Evolutionary conservation across 2,329 filamentous ascomycete genomes (phyloP).

Genomic region (Fusarium hainanense): DNA sequence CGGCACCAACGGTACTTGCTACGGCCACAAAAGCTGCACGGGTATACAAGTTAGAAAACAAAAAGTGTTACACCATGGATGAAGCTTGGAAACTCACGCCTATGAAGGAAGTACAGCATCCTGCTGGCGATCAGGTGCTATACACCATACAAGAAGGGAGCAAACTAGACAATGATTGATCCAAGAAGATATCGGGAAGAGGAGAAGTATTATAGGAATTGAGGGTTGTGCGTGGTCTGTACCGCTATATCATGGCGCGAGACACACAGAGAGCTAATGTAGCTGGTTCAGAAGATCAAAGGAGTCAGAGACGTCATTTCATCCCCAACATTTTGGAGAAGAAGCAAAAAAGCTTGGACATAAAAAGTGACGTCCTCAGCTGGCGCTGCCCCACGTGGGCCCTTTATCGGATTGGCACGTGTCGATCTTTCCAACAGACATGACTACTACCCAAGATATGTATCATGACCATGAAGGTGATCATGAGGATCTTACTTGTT

Average conservation of each 20-base stretch:
- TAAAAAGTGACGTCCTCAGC: conserved; percentile 31
- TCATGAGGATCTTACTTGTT: conserved; percentile 19
- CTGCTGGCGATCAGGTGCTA: conserved; percentile 7
- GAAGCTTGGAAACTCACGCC: conserved; percentile 29
- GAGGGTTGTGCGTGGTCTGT: conserved; percentile 6
- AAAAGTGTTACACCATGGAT: background rate
- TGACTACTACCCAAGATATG: no score
- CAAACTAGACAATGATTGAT: background rate
- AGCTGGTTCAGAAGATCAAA: conserved; percentile 2
- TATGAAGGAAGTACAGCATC: conserved; percentile 39
- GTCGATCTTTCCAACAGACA: conserved; percentile 9
- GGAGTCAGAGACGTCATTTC: conserved; percentile 30
- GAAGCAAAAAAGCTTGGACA: conserved; percentile 36
- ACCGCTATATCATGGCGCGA: conserved; percentile 31
- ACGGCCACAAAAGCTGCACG: conserved; percentile 51
- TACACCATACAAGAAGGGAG: background rate
- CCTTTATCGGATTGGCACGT: conserved; percentile 14
- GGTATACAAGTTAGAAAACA: conserved; percentile 23
- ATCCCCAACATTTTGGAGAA: conserved; percentile 41
- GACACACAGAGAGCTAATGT: conserved; percentile 3
- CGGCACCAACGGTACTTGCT: conserved; percentile 49
- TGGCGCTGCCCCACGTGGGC: conserved; percentile 30
- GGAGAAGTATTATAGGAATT: conserved; percentile 1
- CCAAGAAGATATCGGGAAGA: background rate
- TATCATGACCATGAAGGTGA: conserved; percentile 5